A percentile compares a stretch with the other conserved stretches of the same genome.
phyloP scores from a whole-genome alignment of 2,329 filamentous ascomycete species.

The Capronia epimyces region DNA sequence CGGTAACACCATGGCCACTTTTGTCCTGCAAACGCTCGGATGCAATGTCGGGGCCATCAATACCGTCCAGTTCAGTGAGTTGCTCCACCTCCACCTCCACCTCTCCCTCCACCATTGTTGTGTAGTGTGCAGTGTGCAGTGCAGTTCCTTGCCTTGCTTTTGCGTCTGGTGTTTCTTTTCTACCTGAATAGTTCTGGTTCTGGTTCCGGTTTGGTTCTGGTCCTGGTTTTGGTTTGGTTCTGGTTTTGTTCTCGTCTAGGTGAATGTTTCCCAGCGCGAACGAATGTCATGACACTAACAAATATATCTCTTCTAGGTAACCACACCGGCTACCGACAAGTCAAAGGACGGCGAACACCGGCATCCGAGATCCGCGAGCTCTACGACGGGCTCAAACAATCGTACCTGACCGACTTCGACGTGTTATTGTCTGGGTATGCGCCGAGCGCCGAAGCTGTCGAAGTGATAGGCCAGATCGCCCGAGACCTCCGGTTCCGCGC shows the following conservation, averaged over 20 bases:
- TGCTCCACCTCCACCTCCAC: conserved; percentile 18
- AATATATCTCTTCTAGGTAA: conserved; percentile 69
- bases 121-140: too few species aligned
- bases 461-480: conserved; percentile 77
- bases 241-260: too few species aligned
- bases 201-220: too few species aligned
- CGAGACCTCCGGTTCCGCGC: conserved; percentile 62
- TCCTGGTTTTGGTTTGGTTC: too few species aligned
- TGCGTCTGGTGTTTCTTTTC: neutral
- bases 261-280: too few species aligned
- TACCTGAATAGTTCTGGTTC: too few species aligned
- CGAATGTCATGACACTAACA: too few species aligned
- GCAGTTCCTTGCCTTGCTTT: too few species aligned
- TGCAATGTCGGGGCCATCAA: conserved; percentile 93
- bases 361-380: conserved; percentile 78
- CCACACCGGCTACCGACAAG: conserved; percentile 85
- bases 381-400: conserved; percentile 77
- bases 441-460: conserved; percentile 76
- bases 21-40: conserved; percentile 86
- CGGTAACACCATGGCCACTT: conserved; percentile 94
- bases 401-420: conserved; percentile 81
- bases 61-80: conserved; percentile 93
- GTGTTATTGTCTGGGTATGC: conserved; percentile 94
- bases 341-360: conserved; percentile 75
- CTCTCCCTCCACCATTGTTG: neutral